phyloP scores from a whole-genome alignment of 441 rosid species.

The Corymbia citriodora region DNA sequence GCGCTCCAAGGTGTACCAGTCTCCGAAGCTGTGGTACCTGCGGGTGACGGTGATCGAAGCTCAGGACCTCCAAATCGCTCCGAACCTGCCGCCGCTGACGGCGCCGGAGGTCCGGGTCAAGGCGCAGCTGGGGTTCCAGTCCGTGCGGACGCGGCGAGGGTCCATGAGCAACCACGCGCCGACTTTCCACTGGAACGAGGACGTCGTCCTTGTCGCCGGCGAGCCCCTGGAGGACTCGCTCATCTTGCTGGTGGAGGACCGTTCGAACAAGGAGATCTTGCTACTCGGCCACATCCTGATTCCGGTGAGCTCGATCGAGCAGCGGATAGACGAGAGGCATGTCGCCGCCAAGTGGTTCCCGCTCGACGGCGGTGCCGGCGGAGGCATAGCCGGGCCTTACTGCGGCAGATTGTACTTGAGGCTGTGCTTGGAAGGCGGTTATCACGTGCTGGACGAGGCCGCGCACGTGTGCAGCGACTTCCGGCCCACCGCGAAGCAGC shows the following conservation, averaged over 20 bases:
- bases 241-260: slow-evolving; percentile 62
- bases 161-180: slow-evolving; percentile 56
- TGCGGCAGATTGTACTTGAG: slow-evolving; percentile 64
- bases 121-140: slow-evolving; percentile 79
- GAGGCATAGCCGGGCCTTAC: slow-evolving; percentile 16
- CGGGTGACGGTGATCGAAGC: slow-evolving; percentile 80
- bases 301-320: slow-evolving; percentile 68
- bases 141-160: slow-evolving; percentile 64
- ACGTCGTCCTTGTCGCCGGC: slow-evolving; percentile 74
- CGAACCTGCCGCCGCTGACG: slow-evolving; percentile 76
- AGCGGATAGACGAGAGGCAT: slow-evolving; percentile 68
- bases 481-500: slow-evolving; percentile 91
- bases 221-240: slow-evolving; percentile 87
- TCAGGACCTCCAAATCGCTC: slow-evolving; percentile 69
- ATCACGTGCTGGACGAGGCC: slow-evolving; percentile 97
- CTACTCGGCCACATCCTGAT: slow-evolving; percentile 50
- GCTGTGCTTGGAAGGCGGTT: slow-evolving; percentile 89
- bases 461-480: slow-evolving; percentile 97
- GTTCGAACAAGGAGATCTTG: slow-evolving; percentile 42
- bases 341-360: slow-evolving; percentile 67
- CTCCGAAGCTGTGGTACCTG: slow-evolving; percentile 92
- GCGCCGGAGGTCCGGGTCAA: slow-evolving; percentile 80
- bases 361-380: slow-evolving; percentile 35
- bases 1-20: slow-evolving; percentile 87
- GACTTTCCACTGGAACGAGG: slow-evolving; percentile 87